Evolutionary conservation across 2,329 filamentous ascomycete genomes (phyloP), one percentile per base, ranked within the genome.

Genomic region (Alternaria solani): DNA sequence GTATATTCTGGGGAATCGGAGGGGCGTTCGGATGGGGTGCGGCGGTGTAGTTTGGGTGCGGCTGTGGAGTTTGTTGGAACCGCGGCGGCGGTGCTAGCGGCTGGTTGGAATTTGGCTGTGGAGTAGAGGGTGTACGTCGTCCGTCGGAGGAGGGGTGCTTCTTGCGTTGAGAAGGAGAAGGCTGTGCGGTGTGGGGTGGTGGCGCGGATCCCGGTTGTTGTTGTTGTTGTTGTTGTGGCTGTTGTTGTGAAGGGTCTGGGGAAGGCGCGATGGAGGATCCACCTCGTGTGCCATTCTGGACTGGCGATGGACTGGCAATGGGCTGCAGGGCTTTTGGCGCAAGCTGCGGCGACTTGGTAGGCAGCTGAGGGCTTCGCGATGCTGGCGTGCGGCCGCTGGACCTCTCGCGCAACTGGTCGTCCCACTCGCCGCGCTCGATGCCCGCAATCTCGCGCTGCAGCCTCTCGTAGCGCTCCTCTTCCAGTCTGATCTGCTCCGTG

Each of bases 401-500:
- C 25, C 55, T 66, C 34, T 74, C 70, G 28, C 61, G 64, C 57
- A 81, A 59, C 56, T 73, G 70, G 25, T 85, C 80, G 62, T 87
- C 84, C 77, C 81, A 83, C 55, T 84, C 82, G 44, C 85, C 86
- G 70, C 84, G 83, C 75, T 94, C 87, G 49, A 95, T 84, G 59
- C 88, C 84, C 39, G 83, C 81, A 51, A 96, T 87, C 66, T 97
- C 90, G 59, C 83, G 83, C 75, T 88, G 86, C 43, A 94, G 79
- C 18, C 80, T 80, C 26, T 86, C 84, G 72, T 90, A 91, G 52
- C 82, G 84, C 59, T 83, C 84, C 81, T 97, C 94, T 63, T 95
- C 90, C 56, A 91, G 87, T 59, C 86, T 84, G 60, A 97, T 91
- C 70, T 90, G 86, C 57, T 83, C 81, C n/a, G 93, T 85, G 49